phyloP scores from a whole-genome alignment of 352 stramenopile genomes.

The Sclerospora graminicola region DNA sequence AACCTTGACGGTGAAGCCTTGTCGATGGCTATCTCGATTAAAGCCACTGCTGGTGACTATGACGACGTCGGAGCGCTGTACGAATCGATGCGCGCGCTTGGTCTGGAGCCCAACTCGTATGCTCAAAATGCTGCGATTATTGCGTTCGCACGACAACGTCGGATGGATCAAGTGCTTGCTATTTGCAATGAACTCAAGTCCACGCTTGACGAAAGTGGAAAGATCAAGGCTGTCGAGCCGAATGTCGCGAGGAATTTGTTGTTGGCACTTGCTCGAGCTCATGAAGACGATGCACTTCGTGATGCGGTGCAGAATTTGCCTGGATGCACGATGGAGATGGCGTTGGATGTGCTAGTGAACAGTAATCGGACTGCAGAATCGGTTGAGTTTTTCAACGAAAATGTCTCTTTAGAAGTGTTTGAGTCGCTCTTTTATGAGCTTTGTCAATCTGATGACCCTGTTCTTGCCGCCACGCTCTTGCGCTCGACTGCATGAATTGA shows the following conservation, averaged over 20 bases:
- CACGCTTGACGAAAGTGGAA: slow-evolving; percentile 2
- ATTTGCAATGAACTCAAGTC: slow-evolving; percentile 38
- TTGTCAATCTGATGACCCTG: slow-evolving; percentile 23
- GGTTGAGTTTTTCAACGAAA: slow-evolving; percentile 40
- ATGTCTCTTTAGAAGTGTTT: slow-evolving; percentile 23
- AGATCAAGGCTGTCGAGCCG: slow-evolving; percentile 11
- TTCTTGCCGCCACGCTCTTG: slow-evolving; percentile 34
- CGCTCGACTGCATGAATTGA: slow-evolving; percentile 32
- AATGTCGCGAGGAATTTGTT: slow-evolving; percentile 57
- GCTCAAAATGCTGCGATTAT: slow-evolving; percentile 64
- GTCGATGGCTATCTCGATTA: slow-evolving; percentile 74
- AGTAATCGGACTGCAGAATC: slow-evolving; percentile 28
- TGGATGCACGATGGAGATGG: slow-evolving; percentile 27
- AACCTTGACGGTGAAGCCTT: slow-evolving; percentile 52
- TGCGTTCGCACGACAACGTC: slow-evolving; percentile 51
- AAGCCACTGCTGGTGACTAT: slow-evolving; percentile 53
- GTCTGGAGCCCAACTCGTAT: slow-evolving; percentile 59
- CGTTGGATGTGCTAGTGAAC: slow-evolving; percentile 27
- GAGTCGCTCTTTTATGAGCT: slow-evolving; percentile 27
- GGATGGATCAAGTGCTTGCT: slow-evolving; percentile 41
- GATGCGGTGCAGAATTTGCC: slow-evolving; percentile 35
- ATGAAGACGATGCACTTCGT: slow-evolving; percentile 33
- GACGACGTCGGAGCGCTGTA: slow-evolving; percentile 69
- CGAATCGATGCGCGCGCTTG: slow-evolving; percentile 55
- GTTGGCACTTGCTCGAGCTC: slow-evolving; percentile 47